Percentiles rank a stretch among this genome's conserved stretches.
phyloP scores from a whole-genome alignment of 495 filamentous ascomycete genomes.

The Podospora sp. region DNA sequence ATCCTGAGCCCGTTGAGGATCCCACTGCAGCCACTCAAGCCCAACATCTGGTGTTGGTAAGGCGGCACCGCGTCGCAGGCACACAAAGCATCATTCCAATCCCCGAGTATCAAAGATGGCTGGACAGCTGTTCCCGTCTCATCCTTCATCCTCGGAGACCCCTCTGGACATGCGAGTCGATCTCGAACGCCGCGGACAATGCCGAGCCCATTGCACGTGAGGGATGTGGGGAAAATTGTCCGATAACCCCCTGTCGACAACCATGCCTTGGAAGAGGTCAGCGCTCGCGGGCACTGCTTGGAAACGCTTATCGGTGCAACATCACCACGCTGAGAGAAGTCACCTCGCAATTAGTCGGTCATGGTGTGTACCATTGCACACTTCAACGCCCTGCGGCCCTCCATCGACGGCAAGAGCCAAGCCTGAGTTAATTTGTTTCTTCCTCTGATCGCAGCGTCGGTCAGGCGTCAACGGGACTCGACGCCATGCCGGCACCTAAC shows the following conservation, averaged over 20 bases:
- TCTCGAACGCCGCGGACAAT: conserved; percentile 7
- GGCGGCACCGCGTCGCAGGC: background rate
- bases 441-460: conserved; percentile 1
- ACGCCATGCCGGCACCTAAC: conserved; percentile 14
- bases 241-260: conserved; percentile 1
- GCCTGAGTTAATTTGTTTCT: conserved; percentile 18
- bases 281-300: background rate
- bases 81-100: background rate
- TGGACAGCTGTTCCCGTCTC: background rate
- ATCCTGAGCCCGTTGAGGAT: background rate
- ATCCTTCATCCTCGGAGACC: background rate
- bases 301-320: background rate
- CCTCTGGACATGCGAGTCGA: background rate
- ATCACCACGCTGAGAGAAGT: background rate
- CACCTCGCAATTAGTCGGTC: background rate
- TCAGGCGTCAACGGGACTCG: conserved; percentile 5
- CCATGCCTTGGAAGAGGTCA: background rate
- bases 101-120: background rate
- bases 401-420: conserved; percentile 8
- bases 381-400: background rate
- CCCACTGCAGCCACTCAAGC: background rate
- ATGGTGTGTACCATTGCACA: conserved; percentile 2
- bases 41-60: background rate
- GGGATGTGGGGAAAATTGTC: conserved; percentile 10
- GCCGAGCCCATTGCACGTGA: conserved; percentile 9